These are phyloP conservation scores for Paramecium bursaria DNA, from an alignment of 73 alveolate genomes.

Conservation along the genomic window DNA sequence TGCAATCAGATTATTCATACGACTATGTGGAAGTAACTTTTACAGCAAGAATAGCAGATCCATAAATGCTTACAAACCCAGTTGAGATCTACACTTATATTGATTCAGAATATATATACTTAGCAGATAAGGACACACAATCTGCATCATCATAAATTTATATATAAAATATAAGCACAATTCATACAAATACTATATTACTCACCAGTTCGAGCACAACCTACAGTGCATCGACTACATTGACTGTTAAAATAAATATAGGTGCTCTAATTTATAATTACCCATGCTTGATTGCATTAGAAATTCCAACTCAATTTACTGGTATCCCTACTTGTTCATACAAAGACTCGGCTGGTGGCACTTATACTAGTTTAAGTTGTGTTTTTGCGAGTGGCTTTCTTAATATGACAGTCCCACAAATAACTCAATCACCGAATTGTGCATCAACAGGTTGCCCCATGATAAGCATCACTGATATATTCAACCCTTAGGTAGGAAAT, in stretches of 20 bases:
- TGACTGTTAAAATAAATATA: not conserved
- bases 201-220: not conserved
- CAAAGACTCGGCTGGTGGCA: constrained; percentile 39
- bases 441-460: constrained; percentile 14
- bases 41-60: constrained; percentile 50
- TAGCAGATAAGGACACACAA: constrained; percentile 24
- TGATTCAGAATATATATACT: constrained; percentile 26
- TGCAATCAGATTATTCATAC: constrained; percentile 45
- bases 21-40: constrained; percentile 25
- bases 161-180: not conserved
- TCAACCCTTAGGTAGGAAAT: constrained; percentile 20
- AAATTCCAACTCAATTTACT: constrained; percentile 48
- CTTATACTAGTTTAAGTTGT: constrained; percentile 19
- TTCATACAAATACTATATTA: not conserved
- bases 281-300: constrained; percentile 5
- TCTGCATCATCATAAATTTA: not conserved
- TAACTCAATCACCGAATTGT: not conserved
- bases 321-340: constrained; percentile 69
- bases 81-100: constrained; percentile 40
- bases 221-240: not conserved
- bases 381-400: constrained; percentile 21
- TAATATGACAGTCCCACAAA: not conserved
- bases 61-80: constrained; percentile 13
- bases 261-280: not conserved
- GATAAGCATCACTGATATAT: not conserved